phyloP scores from a whole-genome alignment of 2,329 filamentous ascomycete species.

The Penicillium sp. region DNA sequence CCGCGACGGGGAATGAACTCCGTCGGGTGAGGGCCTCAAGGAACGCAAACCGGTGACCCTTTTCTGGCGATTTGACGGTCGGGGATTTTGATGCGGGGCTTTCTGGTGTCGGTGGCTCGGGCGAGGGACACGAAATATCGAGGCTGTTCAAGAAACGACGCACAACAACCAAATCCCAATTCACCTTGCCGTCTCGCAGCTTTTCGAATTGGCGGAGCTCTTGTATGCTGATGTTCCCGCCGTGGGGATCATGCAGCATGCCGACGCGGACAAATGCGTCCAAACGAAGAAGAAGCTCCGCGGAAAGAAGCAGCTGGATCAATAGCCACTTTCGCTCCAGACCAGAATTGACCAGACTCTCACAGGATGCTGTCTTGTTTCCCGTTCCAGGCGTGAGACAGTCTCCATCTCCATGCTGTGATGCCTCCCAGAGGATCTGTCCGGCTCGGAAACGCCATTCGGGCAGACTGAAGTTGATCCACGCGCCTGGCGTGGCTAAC shows the following conservation, averaged over 20 bases:
- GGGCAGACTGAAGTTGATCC: slow-evolving; percentile 50
- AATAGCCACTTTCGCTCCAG: slow-evolving; percentile 56
- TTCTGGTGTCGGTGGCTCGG: slow-evolving; percentile 6
- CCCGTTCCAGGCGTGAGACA: slow-evolving; percentile 20
- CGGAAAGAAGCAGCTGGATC: slow-evolving; percentile 56
- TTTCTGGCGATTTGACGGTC: slow-evolving; percentile 11
- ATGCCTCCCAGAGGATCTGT: slow-evolving; percentile 47
- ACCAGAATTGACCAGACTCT: slow-evolving; percentile 27
- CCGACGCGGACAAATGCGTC: slow-evolving; percentile 49
- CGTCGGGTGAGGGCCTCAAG: slow-evolving; percentile 28
- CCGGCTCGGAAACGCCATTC: slow-evolving; percentile 50
- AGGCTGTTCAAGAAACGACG: slow-evolving; percentile 56
- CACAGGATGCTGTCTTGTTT: slow-evolving; percentile 8
- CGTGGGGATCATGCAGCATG: slow-evolving; percentile 41
- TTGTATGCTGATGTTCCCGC: slow-evolving; percentile 43
- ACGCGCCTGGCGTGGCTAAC: slow-evolving; percentile 46
- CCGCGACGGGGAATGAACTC: slow-evolving; percentile 11
- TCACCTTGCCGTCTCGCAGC: slow-evolving; percentile 52
- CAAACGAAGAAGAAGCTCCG: slow-evolving; percentile 56
- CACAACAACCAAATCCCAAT: slow-evolving; percentile 59
- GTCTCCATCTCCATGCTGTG: slow-evolving; percentile 39
- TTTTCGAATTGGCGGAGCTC: slow-evolving; percentile 50
- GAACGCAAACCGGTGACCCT: slow-evolving; percentile 22
- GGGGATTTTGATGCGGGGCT: not conserved
- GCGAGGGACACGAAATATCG: slow-evolving; percentile 33